Base-by-base conservation (phyloP, 1,284 basidiomycete species). In the Meira miltonrushii region DNA sequence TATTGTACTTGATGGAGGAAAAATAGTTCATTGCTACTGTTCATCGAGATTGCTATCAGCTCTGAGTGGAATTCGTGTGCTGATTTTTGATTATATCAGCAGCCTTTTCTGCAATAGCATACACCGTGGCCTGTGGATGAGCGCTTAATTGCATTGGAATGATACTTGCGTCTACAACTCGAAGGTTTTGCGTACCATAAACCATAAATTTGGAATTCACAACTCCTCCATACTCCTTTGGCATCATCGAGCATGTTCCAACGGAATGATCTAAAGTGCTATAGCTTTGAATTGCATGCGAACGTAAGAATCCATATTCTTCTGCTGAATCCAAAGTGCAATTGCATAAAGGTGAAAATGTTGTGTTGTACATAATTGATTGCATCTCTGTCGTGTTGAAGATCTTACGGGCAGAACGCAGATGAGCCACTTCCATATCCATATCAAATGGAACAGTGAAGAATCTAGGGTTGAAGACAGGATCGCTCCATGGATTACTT, bases 181-280 rank as follows among this genome's bases (percentile, higher is more conserved):
- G 61, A 1, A 74, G 59, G 23, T 70, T 70, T 25, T 37, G n/a
- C 10, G 66, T 65, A 0, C 81, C 19, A 82, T 82, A 62, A 12
- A 79, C 75, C 39, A 60, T 68, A 43, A 77, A 64, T 8, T 61
- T 25, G 2, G 49, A 55, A 48, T 79, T 79, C 7, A 80, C 81
- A 61, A 71, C 76, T 70, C 85, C 86, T 25, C 86, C 86, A 4
- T 85, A 79, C 2, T 79, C 80, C 39, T 81, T 79, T 44, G 77
- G 79, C 82, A 85, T 85, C 85, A 88, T 86, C 2, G 84, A 79
- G 1, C 82, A 82, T 0, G 85, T 86, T 0, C 83, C 85, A 44
- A 86, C 80, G 3, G 85, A 85, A 73, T 85, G 84, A 25, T 50
- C 23, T 38, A 50, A 23, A 38, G 23, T 64, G 6, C 48, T 23